Evolutionary conservation across 306 rosid species (phyloP).

Genomic region (Datisca glomerata): DNA sequence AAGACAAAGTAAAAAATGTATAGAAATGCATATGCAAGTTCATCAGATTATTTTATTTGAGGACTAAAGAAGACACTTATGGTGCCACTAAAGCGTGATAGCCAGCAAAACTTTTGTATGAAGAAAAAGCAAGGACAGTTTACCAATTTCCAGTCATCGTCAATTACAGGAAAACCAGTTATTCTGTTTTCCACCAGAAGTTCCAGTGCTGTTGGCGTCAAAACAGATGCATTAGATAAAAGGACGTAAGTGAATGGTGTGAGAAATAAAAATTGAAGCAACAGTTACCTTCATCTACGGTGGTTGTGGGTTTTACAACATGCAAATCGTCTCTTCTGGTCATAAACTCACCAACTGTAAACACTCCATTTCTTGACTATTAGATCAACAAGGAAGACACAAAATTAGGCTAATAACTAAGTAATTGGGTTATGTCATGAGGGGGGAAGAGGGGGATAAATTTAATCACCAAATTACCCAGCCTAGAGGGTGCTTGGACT

Average conservation of each 20-base stretch:
- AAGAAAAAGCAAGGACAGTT: constrained; percentile 12
- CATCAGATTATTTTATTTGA: too few species aligned
- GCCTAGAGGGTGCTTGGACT: not conserved
- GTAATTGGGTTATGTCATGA: not conserved
- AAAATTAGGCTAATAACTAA: not conserved
- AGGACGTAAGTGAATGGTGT: not conserved
- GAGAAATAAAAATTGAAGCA: not conserved
- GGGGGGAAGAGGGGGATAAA: not conserved
- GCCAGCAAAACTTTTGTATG: not conserved
- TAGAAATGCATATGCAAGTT: too few species aligned
- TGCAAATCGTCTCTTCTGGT: constrained; percentile 57
- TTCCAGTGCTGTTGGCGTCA: constrained; percentile 64
- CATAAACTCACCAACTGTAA: constrained; percentile 93
- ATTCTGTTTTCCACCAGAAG: constrained; percentile 72
- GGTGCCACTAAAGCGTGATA: not conserved
- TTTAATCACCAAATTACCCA: not conserved
- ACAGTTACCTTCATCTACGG: constrained; percentile 79
- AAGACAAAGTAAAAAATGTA: not conserved
- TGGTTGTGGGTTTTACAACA: constrained; percentile 76
- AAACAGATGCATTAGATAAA: not conserved
- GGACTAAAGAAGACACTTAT: too few species aligned
- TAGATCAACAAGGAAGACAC: constrained; percentile 4
- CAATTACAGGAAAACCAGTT: constrained; percentile 91
- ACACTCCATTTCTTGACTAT: constrained; percentile 55
- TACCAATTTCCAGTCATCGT: constrained; percentile 84